Evolutionary conservation across 345 rosid species (phyloP), one percentile per base, ranked within the genome.

Genomic region (Populus nigra): DNA sequence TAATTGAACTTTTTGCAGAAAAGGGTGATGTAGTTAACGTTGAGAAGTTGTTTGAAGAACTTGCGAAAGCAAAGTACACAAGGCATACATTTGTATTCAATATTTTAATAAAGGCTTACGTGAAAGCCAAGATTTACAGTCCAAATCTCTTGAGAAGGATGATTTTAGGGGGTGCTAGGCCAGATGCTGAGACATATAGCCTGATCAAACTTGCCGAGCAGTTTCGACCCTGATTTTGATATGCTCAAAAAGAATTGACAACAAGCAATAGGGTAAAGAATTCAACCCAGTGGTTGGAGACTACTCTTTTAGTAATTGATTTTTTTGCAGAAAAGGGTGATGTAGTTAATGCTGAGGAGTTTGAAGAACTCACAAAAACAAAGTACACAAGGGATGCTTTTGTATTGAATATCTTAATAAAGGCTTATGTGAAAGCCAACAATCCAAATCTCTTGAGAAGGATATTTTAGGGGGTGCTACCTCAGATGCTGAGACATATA

Each of bases 151-250:
- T 96, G 83, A 89, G 87, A 77, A 93, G 99, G 86, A 93, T 93
- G 98, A 92, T 96, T 77, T 83, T 93, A 10, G 98, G 93, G 77
- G 94, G 99, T 33, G 87, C 96, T 10, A 88, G 91, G 82, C 99
- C 99, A 69, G 98, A 96, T 84, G 89, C 97, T 71, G 99, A 96
- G 81, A 89, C 94, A 3, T 96, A 91, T 57, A 90, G 97, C 88
- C 83, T 96, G 78, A 80, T 96, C 78, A 93, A 93, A 85, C 93
- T 92, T 25, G 75, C 81, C 22, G 98, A 93, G 76, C 94, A 87
- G 69, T 87, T 77, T 77, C 83, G 79, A 67, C 72, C 87, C 20
- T 78, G 78, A 73, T 47, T 35, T 68, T 57, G 7, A 16, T 39
- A 16, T 73, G 65, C 49, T 22, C 15, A 10, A 7, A 74, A 50